These are phyloP conservation scores for Neopestalotiopsis sp. DNA, from an alignment of 2,329 filamentous ascomycete genomes.

Conservation along the genomic window DNA sequence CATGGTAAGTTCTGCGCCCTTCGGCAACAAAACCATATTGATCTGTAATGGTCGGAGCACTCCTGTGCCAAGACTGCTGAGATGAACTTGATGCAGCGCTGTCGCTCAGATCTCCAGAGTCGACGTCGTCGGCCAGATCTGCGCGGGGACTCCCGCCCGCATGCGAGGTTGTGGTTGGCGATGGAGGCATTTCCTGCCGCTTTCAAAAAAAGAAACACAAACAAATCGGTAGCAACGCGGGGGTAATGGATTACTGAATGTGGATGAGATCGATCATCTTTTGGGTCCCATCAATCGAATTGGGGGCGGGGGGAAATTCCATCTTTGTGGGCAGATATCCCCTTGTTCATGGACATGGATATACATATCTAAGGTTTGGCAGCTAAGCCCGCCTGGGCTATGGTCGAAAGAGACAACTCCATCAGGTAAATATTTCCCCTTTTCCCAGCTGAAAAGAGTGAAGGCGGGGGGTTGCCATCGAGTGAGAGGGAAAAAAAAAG, in stretches of 20 bases:
- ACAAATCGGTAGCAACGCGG: no score
- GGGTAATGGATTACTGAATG: not conserved
- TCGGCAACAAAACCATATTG: not conserved
- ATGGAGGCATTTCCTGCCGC: not conserved
- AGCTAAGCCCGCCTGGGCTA: not conserved
- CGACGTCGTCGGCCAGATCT: not conserved
- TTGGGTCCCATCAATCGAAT: not conserved
- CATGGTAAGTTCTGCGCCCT: not conserved
- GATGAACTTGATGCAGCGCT: not conserved
- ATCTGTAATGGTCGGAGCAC: not conserved
- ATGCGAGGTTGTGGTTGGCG: not conserved
- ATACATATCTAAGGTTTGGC: constrained; percentile 5
- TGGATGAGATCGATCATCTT: not conserved
- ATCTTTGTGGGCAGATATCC: constrained; percentile 2
- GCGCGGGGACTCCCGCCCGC: not conserved
- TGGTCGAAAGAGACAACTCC: not conserved
- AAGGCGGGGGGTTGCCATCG: not conserved
- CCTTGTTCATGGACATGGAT: not conserved
- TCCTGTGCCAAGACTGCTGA: constrained; percentile 1
- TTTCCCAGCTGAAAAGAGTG: not conserved
- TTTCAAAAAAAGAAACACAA: no score
- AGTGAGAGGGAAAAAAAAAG: not conserved
- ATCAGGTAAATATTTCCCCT: not conserved
- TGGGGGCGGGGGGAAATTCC: not conserved
- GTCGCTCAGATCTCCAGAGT: not conserved